Conservation (phyloP, 1,284 basidiomycete genomes). For the Papiliotrema laurentii region DNA sequence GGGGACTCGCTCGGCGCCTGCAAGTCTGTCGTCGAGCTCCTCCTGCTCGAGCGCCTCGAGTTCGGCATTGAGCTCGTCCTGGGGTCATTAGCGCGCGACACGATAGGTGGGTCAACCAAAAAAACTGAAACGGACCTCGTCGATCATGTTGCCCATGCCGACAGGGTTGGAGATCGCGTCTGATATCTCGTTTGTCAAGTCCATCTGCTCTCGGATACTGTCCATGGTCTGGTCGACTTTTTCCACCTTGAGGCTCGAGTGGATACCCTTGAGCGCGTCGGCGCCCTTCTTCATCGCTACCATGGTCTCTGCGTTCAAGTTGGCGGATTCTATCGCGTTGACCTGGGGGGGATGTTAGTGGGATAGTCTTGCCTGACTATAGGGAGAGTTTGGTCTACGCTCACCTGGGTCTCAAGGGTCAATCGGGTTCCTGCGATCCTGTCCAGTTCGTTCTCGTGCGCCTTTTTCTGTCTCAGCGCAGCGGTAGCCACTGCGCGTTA, state of each 20-base stretch:
- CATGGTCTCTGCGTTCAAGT: slow-evolving; percentile 98
- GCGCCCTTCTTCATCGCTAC: slow-evolving; percentile 95
- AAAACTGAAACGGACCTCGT: slow-evolving; percentile 59
- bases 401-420: slow-evolving; percentile 86
- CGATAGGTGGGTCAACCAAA: too few relatives aligned
- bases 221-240: slow-evolving; percentile 93
- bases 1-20: slow-evolving; percentile 85
- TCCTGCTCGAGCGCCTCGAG: slow-evolving; percentile 89
- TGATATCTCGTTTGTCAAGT: slow-evolving; percentile 91
- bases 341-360: slow-evolving; percentile 51
- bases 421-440: slow-evolving; percentile 78
- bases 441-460: slow-evolving; percentile 82
- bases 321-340: slow-evolving; percentile 95
- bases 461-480: slow-evolving; percentile 94
- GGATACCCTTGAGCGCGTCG: slow-evolving; percentile 85
- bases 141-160: slow-evolving; percentile 61
- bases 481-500: slow-evolving; percentile 65
- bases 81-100: slow-evolving; percentile 10
- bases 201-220: slow-evolving; percentile 85
- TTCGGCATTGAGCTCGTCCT: slow-evolving; percentile 81
- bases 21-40: slow-evolving; percentile 79
- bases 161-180: slow-evolving; percentile 84
- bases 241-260: slow-evolving; percentile 80
- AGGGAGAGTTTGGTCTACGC: slow-evolving; percentile 1
- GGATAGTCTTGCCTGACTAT: too few relatives aligned